Percentiles rank a stretch among this genome's conserved stretches.
Evolutionary conservation across 2,329 filamentous ascomycete species (phyloP).

Genomic region (Xylariaceae sp.): DNA sequence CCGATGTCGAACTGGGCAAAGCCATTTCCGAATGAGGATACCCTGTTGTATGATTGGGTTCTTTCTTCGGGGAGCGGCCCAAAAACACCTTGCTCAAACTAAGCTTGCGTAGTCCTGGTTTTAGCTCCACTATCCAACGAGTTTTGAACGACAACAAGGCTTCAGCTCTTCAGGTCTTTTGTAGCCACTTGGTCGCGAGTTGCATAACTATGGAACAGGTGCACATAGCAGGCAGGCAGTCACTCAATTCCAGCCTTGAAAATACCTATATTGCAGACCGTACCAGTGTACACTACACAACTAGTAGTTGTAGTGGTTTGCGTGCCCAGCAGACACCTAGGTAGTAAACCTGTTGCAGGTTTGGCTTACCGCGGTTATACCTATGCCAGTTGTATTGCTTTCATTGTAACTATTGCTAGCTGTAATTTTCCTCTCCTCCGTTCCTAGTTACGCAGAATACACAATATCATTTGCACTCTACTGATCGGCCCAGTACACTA

Average conservation of each 20-base stretch:
- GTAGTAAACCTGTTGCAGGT: no score
- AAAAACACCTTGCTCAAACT: conserved; percentile 5
- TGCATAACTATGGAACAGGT: conserved; percentile 7
- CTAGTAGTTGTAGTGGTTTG: no score
- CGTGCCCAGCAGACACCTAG: no score
- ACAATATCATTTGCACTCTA: no score
- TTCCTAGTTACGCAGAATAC: no score
- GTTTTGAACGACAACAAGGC: conserved; percentile 9
- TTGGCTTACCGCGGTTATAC: no score
- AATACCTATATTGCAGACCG: not conserved
- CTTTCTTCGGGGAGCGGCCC: conserved; percentile 8
- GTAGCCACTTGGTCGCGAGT: conserved; percentile 9
- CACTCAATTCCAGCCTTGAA: not conserved
- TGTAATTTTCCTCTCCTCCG: no score
- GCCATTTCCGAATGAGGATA: conserved; percentile 8
- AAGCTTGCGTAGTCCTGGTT: conserved; percentile 8
- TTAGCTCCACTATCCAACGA: conserved; percentile 8
- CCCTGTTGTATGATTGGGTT: conserved; percentile 11
- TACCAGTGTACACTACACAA: no score
- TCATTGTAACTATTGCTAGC: no score
- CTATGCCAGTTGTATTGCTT: no score
- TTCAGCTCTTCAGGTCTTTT: conserved; percentile 11
- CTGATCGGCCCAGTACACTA: no score
- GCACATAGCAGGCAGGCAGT: not conserved
- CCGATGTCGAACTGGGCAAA: conserved; percentile 9